Conservation (phyloP, 1,284 basidiomycete genomes). For the Ganoderma multipileum region DNA sequence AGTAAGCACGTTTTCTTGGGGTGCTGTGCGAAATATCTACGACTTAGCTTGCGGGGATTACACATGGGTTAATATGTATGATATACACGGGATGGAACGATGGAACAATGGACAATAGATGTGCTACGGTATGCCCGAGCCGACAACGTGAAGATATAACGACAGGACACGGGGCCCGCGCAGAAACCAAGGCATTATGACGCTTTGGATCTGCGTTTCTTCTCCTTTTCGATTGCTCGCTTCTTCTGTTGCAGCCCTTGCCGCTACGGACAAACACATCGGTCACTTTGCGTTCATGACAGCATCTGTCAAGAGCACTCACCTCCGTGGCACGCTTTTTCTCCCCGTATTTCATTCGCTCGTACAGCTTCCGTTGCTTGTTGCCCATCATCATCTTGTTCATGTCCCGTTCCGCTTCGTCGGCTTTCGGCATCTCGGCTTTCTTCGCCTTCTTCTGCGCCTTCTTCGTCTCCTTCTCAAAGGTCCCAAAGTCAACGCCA, state of each 20-base stretch:
- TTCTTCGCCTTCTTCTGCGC: conserved; percentile 60
- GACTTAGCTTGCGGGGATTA: background rate
- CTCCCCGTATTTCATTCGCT: conserved; percentile 92
- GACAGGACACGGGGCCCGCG: background rate
- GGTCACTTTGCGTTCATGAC: background rate
- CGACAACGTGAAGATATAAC: conserved; percentile 6
- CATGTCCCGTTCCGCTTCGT: conserved; percentile 82
- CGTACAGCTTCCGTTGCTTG: conserved; percentile 95
- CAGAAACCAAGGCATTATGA: conserved; percentile 14
- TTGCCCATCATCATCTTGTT: conserved; percentile 99
- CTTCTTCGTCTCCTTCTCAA: conserved; percentile 83
- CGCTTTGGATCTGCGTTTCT: conserved; percentile 47
- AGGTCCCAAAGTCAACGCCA: conserved; percentile 84
- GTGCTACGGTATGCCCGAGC: background rate
- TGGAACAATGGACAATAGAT: conserved; percentile 6
- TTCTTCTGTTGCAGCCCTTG: conserved; percentile 68
- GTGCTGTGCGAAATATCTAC: background rate
- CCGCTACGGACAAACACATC: conserved; percentile 47
- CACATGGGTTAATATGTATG: conserved; percentile 7
- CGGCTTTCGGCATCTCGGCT: conserved; percentile 42
- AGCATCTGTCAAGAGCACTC: conserved; percentile 37
- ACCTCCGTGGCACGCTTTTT: conserved; percentile 86
- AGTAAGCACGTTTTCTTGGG: background rate
- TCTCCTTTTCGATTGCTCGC: conserved; percentile 64
- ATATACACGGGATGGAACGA: conserved; percentile 5